Evolutionary conservation across 371 early-diverging fungal genomes (phyloP).

Genomic region (Mortierella sp.): DNA sequence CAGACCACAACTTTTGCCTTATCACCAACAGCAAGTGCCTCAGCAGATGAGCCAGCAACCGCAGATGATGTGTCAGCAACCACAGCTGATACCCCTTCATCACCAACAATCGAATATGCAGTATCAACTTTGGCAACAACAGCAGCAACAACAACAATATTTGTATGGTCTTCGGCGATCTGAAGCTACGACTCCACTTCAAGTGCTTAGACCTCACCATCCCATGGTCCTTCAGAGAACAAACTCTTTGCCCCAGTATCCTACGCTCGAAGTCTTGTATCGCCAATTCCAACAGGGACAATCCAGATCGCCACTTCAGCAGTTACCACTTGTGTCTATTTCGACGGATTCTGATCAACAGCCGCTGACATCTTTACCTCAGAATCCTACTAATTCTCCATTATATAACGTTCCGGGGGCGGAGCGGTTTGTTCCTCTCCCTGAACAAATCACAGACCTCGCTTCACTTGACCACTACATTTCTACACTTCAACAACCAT

Average conservation of each 20-base stretch:
- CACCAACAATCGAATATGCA: constrained; percentile 1
- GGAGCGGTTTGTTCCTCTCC: constrained; percentile 23
- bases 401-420: constrained; percentile 23
- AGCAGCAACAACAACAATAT: constrained; percentile 7
- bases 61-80: neutral
- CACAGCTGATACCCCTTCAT: constrained; percentile 1
- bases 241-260: constrained; percentile 19
- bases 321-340: neutral
- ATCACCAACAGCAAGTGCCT: neutral
- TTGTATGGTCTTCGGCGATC: neutral
- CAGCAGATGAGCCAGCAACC: neutral
- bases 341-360: constrained; percentile 3
- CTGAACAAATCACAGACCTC: constrained; percentile 11
- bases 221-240: constrained; percentile 44
- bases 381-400: constrained; percentile 8
- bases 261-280: constrained; percentile 3
- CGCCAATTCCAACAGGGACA: neutral
- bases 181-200: constrained; percentile 11
- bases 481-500: constrained; percentile 15
- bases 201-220: constrained; percentile 20
- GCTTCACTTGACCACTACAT: constrained; percentile 13
- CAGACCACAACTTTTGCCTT: neutral
- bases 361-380: constrained; percentile 5
- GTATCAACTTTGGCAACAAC: constrained; percentile 3
- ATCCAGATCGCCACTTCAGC: neutral